Base-by-base conservation (phyloP, 176 grass and related monocot genomes). In the Cymbopogon citratus region DNA sequence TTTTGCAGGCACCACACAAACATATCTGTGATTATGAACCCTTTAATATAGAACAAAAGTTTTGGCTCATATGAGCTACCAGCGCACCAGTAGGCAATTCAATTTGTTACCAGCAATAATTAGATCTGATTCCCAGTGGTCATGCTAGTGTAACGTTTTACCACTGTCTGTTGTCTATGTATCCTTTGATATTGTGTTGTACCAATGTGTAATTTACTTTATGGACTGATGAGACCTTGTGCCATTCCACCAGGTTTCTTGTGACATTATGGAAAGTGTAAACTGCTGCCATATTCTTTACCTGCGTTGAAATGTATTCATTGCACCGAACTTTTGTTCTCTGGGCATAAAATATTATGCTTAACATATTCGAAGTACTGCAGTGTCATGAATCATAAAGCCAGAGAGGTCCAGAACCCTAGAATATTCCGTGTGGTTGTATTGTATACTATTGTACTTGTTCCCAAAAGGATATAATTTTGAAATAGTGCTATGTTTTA, bases 101-200 rank as follows among this genome's bases (percentile, higher is more conserved):
- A 12, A 82, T 90, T 90, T 74, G 59, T 86, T 86, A 73, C 73
- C 45, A 73, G 60, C 27, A 82, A 90, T 86, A 86, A 86, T n/a
- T 86, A 86, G 79, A 62, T 74, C 74, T 12, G 39, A 80, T 39
- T 68, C 54, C 19, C 39, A 9, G 21, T 28, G 27, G 21, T 61
- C 19, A 10, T 74, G 35, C 60, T 73, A 28, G n/a, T 59, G 60
- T 60, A 39, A 39, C 75, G 5, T 73, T 51, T 27, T 45, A 36
- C 52, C 26, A 4, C n/a, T 76, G 38, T 76, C 35, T 13, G 5
- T 27, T 64, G 39, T 81, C 12, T 15, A 5, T 68, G 12, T 74
- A 73, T 40, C 45, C 35, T 38, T n/a, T 38, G 36, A 48, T 73
- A 0, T 6, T 68, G 38, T 74, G 61, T 54, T 85, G 82, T 81